Evolutionary conservation across 257 asterid species (phyloP), one percentile per base, ranked within the genome.

Genomic region (Forsythia suspensa): DNA sequence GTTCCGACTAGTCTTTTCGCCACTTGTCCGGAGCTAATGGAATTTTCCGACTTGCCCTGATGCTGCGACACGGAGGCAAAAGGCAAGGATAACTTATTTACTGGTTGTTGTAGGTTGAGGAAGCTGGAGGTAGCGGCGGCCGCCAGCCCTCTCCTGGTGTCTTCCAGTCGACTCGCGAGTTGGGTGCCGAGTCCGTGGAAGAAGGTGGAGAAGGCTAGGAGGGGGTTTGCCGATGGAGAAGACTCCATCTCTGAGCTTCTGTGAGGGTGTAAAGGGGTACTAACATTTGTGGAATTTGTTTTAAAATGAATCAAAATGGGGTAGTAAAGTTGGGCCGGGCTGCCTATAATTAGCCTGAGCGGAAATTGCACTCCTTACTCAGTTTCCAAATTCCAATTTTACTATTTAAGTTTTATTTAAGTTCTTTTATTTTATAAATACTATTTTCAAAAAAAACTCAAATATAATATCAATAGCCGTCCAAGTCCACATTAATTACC

Each of bases 41-140:
- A 46, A 9, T 78, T 16, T 81, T 65, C 87, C 36, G 86, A 12
- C 63, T 82, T 74, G 8, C 84, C 85, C 75, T 79, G 92, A 34
- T 88, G 89, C 88, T 89, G 96, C 29, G 98, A 90, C 2, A 90
- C 77, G 69, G 99, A 87, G 80, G 99, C 99, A 48, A 95, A 95
- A 43, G 93, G 90, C 76, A 86, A 82, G 37, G 88, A 79, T 0
- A 80, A 55, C 44, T 42, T 48, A 71, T 11, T 20, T 71, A 24
- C 59, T 44, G 57, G 75, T 40, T 43, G 52, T 21, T 4, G 81
- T 66, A 82, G 70, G 74, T 79, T n/a, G 61, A 75, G 74, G 78
- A 86, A 78, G 82, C 77, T 77, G 76, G 34, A 29, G 34, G 34
- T 29, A 1, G 90, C 5, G 71, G 91, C 80, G 51, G 94, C 85